Evolutionary conservation across 2,329 filamentous ascomycete genomes (phyloP).

Genomic region (Trichocomaceae sp.): DNA sequence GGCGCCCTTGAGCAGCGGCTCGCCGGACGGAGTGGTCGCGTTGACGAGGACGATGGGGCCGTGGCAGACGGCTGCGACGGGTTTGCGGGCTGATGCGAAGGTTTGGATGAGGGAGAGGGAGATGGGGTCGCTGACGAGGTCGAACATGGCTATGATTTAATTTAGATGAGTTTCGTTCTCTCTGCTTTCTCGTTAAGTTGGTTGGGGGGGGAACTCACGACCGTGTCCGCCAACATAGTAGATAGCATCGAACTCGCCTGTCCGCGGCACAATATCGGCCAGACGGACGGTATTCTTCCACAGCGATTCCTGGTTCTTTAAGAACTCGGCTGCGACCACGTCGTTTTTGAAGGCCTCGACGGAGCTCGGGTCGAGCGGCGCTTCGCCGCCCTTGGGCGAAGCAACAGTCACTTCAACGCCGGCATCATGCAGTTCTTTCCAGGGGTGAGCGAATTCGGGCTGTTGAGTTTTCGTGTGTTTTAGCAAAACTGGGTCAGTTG

Average conservation of each 20-base stretch:
- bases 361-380: conserved; percentile 55
- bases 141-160: conserved; percentile 41
- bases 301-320: conserved; percentile 49
- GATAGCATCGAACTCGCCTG: conserved; percentile 57
- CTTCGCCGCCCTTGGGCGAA: conserved; percentile 56
- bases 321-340: conserved; percentile 48
- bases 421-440: conserved; percentile 48
- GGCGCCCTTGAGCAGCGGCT: conserved; percentile 35
- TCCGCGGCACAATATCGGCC: conserved; percentile 49
- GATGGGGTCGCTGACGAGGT: conserved; percentile 38
- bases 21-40: conserved; percentile 38
- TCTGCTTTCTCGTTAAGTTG: no score
- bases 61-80: conserved; percentile 47
- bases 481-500: background rate
- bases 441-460: conserved; percentile 59
- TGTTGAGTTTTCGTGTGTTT: conserved; percentile 16
- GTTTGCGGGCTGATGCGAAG: conserved; percentile 44
- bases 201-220: conserved; percentile 33
- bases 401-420: conserved; percentile 52
- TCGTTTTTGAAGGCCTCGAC: conserved; percentile 52
- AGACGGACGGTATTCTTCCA: conserved; percentile 61
- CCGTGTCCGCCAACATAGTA: conserved; percentile 56
- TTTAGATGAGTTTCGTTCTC: no score
- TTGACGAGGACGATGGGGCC: conserved; percentile 42
- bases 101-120: conserved; percentile 42